Conservation (phyloP, 345 rosid species). For the Eucalyptus sp. region DNA sequence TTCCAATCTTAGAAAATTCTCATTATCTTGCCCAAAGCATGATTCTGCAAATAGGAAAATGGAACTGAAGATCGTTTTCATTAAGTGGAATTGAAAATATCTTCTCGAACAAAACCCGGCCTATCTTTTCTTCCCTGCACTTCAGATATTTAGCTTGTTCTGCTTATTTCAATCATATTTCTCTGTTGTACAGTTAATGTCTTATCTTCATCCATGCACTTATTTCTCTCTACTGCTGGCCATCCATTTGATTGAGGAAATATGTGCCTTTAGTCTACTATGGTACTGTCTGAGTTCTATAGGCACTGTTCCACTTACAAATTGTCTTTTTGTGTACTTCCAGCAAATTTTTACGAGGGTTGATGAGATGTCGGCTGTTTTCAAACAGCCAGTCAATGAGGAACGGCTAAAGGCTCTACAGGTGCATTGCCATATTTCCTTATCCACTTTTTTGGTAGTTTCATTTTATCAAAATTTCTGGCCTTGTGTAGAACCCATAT, state of each 20-base stretch:
- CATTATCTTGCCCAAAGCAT: neutral
- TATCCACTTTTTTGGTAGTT: neutral
- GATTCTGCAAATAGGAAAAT: neutral
- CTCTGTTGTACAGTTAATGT: neutral
- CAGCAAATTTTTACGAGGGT: slow-evolving; percentile 41
- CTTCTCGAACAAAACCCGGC: neutral
- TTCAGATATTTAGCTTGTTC: neutral
- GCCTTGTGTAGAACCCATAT: neutral
- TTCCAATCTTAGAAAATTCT: neutral
- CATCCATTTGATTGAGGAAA: neutral
- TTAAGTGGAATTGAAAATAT: neutral
- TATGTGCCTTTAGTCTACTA: neutral
- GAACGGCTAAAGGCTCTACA: slow-evolving; percentile 50
- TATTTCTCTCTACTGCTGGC: neutral
- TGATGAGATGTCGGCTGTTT: slow-evolving; percentile 42
- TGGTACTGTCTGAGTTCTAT: neutral
- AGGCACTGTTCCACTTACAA: neutral
- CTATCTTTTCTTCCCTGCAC: neutral
- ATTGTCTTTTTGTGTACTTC: neutral
- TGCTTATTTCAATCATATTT: neutral
- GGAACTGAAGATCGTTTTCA: neutral
- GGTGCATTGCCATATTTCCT: slow-evolving; percentile 7
- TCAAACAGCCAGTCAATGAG: slow-evolving; percentile 37
- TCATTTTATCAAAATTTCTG: neutral
- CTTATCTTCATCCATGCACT: neutral